Evolutionary conservation across 805 yeast genomes (phyloP), one percentile per base, ranked within the genome.

Genomic region (Ogataea chonburiensis): DNA sequence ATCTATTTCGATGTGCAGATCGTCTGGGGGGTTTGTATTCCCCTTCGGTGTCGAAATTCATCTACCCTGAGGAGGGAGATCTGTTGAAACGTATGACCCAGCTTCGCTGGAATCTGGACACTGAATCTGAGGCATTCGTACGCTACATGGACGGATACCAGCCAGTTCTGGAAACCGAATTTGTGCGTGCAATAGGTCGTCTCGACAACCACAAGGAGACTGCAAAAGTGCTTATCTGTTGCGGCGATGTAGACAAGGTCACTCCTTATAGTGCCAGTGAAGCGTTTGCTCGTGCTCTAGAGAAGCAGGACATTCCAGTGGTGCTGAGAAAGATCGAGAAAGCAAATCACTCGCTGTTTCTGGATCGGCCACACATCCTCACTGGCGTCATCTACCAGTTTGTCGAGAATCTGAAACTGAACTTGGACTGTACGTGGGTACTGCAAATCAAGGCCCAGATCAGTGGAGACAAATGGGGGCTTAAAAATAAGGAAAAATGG

Each of bases 401-500:
- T 50, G 51, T 82, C 11, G 75, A 71, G 37, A 61, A 50, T 34
- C 58, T 68, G 17, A 54, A 67, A 2, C 61, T 73, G 32, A 73
- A 79, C 46, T 67, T 84, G 22, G 75, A 79, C 14, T 75, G 82
- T 17, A 74, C 84, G 2, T 83, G 89, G 89, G 86, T 81, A 31
- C 65, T 83, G 34, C 68, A 73, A 43, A 67, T 77, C 12, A 74
- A 77, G 49, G 84, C 84, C 3, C 70, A 75, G 34, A 69, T 77
- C 10, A 71, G 77, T 17, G 83, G 82, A 2, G 83, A 76, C 49
- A 83, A 84, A 58, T 84, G 91, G 91, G 85, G 87, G 15, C 60
- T 84, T 45, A 83, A 83, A 57, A 84, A 83, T 52, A 84, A 81
- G 52, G 70, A 66, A 42, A 84, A 83, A 55, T 84, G 93, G 91